Evolutionary conservation across 305 asterid species (phyloP).

Genomic region (Ilex paraguariensis): DNA sequence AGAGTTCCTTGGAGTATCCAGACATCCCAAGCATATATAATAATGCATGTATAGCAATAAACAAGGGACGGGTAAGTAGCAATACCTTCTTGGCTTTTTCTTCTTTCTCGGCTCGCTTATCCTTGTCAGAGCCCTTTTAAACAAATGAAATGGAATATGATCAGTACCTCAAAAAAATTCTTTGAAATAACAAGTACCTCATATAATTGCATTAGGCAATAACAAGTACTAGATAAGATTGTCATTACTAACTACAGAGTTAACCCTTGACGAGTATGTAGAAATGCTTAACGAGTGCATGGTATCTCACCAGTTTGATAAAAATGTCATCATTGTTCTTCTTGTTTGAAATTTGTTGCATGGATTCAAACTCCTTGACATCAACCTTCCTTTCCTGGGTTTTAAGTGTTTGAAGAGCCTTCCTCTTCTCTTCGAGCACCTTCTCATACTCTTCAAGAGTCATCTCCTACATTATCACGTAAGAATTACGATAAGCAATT

Average conservation of each 20-base stretch:
- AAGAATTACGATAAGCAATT: not conserved
- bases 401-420: constrained; percentile 58
- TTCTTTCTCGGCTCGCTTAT: constrained; percentile 78
- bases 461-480: constrained; percentile 57
- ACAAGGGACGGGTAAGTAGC: not conserved
- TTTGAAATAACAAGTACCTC: too few relatives aligned
- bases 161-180: too few relatives aligned
- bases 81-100: constrained; percentile 80
- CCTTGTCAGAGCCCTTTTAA: constrained; percentile 65
- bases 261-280: not conserved
- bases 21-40: not conserved
- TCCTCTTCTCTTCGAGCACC: constrained; percentile 77
- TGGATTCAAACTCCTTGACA: constrained; percentile 60
- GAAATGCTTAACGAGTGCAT: not conserved
- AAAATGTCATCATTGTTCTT: constrained; percentile 66
- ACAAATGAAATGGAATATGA: constrained; percentile 1
- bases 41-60: not conserved
- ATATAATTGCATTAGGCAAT: too few relatives aligned
- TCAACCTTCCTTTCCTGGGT: constrained; percentile 84
- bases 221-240: not conserved
- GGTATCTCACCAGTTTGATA: constrained; percentile 62
- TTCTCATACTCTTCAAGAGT: constrained; percentile 89
- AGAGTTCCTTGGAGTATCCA: too few relatives aligned
- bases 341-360: constrained; percentile 81
- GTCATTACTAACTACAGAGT: not conserved